Conservation (phyloP, 805 yeast species). For the Hanseniaspora osmophila region DNA sequence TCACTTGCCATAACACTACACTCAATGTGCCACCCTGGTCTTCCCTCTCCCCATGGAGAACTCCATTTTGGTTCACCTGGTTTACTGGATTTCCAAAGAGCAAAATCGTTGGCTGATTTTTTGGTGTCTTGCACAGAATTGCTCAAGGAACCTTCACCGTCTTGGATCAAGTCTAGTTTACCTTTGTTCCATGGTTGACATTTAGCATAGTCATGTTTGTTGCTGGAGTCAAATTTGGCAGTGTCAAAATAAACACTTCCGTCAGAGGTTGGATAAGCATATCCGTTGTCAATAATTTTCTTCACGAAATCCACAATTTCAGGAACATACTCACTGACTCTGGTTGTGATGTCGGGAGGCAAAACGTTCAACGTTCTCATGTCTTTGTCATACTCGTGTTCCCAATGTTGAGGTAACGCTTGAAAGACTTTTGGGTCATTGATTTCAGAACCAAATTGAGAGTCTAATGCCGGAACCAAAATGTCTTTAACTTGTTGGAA, state of each 20-base stretch:
- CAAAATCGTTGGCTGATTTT: conserved; percentile 72
- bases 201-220: conserved; percentile 78
- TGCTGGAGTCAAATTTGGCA: conserved; percentile 54
- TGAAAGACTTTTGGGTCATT: conserved; percentile 77
- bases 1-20: conserved; percentile 98
- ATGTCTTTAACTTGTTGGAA: conserved; percentile 49
- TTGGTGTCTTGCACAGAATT: conserved; percentile 39
- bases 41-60: conserved; percentile 92
- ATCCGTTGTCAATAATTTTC: conserved; percentile 63
- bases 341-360: conserved; percentile 73
- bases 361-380: conserved; percentile 76
- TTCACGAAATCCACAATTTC: conserved; percentile 75
- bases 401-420: conserved; percentile 81
- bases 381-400: conserved; percentile 66
- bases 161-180: conserved; percentile 67
- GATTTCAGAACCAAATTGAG: conserved; percentile 55
- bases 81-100: conserved; percentile 90
- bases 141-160: conserved; percentile 85
- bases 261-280: conserved; percentile 67
- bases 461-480: conserved; percentile 58
- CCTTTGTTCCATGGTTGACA: conserved; percentile 98
- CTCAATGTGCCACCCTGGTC: conserved; percentile 99
- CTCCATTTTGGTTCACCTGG: conserved; percentile 96
- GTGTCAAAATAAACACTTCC: conserved; percentile 97
- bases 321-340: conserved; percentile 92